Conservation (phyloP, 1,284 basidiomycete genomes). For the Melampsora larici-populina region DNA sequence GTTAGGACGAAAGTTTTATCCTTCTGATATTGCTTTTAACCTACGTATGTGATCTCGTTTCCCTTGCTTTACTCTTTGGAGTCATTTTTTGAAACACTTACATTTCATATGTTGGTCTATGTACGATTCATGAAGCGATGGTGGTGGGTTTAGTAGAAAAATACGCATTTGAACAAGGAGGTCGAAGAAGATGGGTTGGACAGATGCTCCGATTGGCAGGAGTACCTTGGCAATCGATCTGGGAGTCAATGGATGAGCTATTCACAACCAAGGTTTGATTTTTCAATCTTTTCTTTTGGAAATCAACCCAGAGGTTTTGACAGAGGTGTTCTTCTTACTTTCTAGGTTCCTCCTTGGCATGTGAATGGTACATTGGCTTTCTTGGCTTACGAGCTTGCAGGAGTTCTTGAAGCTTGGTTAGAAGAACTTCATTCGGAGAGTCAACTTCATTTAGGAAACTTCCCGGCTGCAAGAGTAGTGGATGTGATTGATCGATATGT, state of each 20-base stretch:
- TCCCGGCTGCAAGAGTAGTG: constrained; percentile 38
- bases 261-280: constrained; percentile 73
- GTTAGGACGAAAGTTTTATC: constrained; percentile 78
- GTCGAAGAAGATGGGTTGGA: constrained; percentile 73
- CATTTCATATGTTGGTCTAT: constrained; percentile 7
- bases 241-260: constrained; percentile 79
- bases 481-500: constrained; percentile 39
- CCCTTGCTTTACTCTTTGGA: constrained; percentile 7
- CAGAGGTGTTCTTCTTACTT: neutral
- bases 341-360: constrained; percentile 40
- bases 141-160: constrained; percentile 67
- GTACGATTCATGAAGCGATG: constrained; percentile 59
- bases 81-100: constrained; percentile 23
- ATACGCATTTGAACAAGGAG: constrained; percentile 65
- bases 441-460: constrained; percentile 2
- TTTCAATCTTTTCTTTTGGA: neutral
- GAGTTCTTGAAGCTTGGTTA: constrained; percentile 30
- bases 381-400: constrained; percentile 22
- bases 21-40: constrained; percentile 84
- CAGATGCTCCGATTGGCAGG: constrained; percentile 71
- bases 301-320: neutral
- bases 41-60: constrained; percentile 61
- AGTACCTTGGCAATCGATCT: constrained; percentile 71
- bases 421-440: constrained; percentile 18
- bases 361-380: constrained; percentile 26